phyloP scores from a whole-genome alignment of 1,139 yeast genomes.

The Hemisphaericaspora lyxosophila region DNA sequence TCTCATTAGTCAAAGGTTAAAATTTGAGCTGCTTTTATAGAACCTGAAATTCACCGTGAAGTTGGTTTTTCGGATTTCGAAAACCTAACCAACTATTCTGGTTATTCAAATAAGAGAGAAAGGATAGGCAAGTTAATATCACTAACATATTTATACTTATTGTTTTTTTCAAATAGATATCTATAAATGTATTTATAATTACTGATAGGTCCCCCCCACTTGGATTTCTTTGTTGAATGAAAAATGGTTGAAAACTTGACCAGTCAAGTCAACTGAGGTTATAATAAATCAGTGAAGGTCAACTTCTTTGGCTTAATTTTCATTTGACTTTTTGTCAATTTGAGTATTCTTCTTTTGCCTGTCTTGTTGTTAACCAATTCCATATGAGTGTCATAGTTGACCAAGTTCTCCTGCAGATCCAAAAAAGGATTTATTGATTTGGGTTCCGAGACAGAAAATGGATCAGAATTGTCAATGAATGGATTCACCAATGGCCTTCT shows the following conservation, averaged over 20 bases:
- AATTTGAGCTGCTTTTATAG: too few species aligned
- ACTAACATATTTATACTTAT: too few species aligned
- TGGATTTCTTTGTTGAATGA: background rate
- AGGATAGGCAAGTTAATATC: too few species aligned
- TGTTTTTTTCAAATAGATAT: too few species aligned
- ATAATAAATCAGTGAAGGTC: slow-evolving; percentile 4
- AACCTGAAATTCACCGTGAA: too few species aligned
- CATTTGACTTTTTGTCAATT: slow-evolving; percentile 34
- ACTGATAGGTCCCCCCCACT: too few species aligned
- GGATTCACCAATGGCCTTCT: slow-evolving; percentile 12
- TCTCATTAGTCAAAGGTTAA: too few species aligned
- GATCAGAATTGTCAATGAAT: slow-evolving; percentile 11
- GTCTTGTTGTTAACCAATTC: slow-evolving; percentile 40
- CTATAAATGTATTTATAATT: background rate
- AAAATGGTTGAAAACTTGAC: slow-evolving; percentile 4
- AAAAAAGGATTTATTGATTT: slow-evolving; percentile 2
- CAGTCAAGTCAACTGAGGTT: background rate
- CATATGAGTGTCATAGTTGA: slow-evolving; percentile 38
- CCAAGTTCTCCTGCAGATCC: background rate
- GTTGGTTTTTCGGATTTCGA: too few species aligned
- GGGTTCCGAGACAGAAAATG: slow-evolving; percentile 1
- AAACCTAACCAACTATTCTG: too few species aligned
- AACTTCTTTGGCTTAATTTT: slow-evolving; percentile 43
- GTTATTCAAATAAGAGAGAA: too few species aligned
- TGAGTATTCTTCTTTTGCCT: slow-evolving; percentile 36